Evolutionary conservation across 2,329 filamentous ascomycete species (phyloP).

Genomic region (Colletotrichum australisinense): DNA sequence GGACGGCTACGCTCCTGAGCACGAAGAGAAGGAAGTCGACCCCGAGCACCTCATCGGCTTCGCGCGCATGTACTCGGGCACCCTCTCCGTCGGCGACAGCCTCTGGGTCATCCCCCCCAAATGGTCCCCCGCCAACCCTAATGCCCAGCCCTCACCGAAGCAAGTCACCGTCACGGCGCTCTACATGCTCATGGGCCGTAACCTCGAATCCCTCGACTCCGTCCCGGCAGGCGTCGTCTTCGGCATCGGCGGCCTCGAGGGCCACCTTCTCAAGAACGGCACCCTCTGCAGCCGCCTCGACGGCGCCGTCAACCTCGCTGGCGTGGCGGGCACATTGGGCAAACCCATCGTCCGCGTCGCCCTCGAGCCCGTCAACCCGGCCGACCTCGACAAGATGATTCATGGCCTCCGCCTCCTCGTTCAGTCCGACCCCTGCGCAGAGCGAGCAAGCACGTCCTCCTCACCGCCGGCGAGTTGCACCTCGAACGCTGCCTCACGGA

Average conservation of each 20-base stretch:
- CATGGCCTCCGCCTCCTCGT: conserved; percentile 86
- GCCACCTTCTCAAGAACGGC: conserved; percentile 94
- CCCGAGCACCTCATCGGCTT: conserved; percentile 94
- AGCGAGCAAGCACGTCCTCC: conserved; percentile 94
- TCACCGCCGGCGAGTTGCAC: conserved; percentile 95
- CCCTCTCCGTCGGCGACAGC: conserved; percentile 86
- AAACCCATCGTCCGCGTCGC: conserved; percentile 96
- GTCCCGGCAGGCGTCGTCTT: conserved; percentile 96
- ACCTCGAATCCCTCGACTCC: conserved; percentile 82
- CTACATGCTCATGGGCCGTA: conserved; percentile 96
- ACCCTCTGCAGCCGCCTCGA: conserved; percentile 90
- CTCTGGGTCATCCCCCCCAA: conserved; percentile 94
- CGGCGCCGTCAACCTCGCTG: conserved; percentile 90
- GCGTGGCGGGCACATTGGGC: conserved; percentile 76
- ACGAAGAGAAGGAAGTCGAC: conserved; percentile 71
- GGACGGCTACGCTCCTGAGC: conserved; percentile 59
- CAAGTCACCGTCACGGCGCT: conserved; percentile 88
- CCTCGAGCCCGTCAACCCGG: conserved; percentile 91
- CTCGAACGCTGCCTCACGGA: conserved; percentile 95
- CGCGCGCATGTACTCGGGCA: conserved; percentile 92
- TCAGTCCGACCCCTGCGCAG: conserved; percentile 93
- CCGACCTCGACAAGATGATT: conserved; percentile 95
- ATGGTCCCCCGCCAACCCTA: conserved; percentile 84
- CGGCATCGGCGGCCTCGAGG: conserved; percentile 91
- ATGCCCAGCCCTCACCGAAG: conserved; percentile 78